Conservation (phyloP, 352 stramenopile species). For the Pythium brassicae region DNA sequence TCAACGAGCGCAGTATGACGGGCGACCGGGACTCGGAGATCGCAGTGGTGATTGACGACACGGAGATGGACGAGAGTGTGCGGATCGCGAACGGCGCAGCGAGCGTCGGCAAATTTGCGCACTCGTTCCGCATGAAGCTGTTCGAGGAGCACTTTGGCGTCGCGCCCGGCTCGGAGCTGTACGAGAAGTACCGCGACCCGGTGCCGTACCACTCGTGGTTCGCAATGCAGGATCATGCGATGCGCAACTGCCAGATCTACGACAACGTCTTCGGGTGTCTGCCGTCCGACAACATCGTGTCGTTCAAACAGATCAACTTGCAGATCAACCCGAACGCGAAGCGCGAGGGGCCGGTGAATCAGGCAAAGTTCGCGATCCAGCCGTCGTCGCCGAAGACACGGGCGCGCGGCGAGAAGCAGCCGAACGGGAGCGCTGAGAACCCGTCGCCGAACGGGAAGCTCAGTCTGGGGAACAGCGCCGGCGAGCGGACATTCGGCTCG, state of each 20-base stretch:
- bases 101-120: constrained; percentile 72
- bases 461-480: neutral
- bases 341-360: constrained; percentile 13
- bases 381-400: constrained; percentile 11
- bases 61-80: constrained; percentile 55
- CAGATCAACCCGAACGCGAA: constrained; percentile 26
- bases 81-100: constrained; percentile 37
- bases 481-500: constrained; percentile 8
- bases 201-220: constrained; percentile 68
- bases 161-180: constrained; percentile 32
- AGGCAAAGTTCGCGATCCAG: constrained; percentile 5
- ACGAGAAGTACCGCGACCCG: constrained; percentile 60
- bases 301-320: constrained; percentile 65
- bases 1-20: constrained; percentile 87
- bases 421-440: neutral
- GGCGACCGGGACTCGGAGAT: constrained; percentile 86
- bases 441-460: neutral
- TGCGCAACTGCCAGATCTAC: constrained; percentile 81
- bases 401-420: constrained; percentile 4
- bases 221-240: constrained; percentile 81
- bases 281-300: constrained; percentile 67
- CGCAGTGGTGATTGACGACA: constrained; percentile 79
- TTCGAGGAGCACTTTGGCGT: constrained; percentile 85
- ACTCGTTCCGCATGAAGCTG: constrained; percentile 86
- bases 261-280: constrained; percentile 79